Base-by-base conservation (phyloP, 73 alveolate genomes). In the Paramecium tetraurelia region DNA sequence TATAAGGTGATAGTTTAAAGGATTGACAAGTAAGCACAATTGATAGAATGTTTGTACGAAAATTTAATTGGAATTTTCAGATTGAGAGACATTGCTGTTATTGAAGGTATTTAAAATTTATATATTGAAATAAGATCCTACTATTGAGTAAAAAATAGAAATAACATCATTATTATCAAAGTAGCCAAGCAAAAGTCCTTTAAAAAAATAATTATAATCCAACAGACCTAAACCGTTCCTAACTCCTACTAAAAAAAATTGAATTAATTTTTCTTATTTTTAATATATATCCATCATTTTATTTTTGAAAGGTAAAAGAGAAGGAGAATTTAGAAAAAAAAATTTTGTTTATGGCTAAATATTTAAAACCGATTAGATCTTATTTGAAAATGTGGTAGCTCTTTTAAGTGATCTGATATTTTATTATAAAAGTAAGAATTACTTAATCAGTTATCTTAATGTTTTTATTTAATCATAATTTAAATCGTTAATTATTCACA, bases 51-150 rank as follows among this genome's bases (percentile, higher is more conserved):
- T 20, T 21, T 35, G 2, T 80, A 80, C 24, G 46, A 80, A 44
- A 80, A 80, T 44, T 14, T 41, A 43, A 14, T 46, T n/a, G 90
- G 90, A 44, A 18, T 80, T 38, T 80, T 80, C 46, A 21, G 57
- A 40, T 35, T 80, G 16, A 80, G 29, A 27, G 75, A 80, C 21
- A 80, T 80, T 18, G 90, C 90, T 22, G 90, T 80, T 0, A 43
- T 80, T 22, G 90, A 80, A n/a, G 90, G 90, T 80, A 80, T 53
- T 20, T 53, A 53, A 4, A 16, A 53, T 53, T 53, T n/a, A n/a
- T 20, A 53, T 53, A 53, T 53, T 53, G 31, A 53, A 18, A 18
- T 53, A 53, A 53, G 69, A 53, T 18, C 69, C 69, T 53, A 18
- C 29, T 16, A 53, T 53, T 18, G 33, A 53, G 31, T 18, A 53